Base-by-base conservation (phyloP, 345 rosid species). In the Toxicodendron radicans region DNA sequence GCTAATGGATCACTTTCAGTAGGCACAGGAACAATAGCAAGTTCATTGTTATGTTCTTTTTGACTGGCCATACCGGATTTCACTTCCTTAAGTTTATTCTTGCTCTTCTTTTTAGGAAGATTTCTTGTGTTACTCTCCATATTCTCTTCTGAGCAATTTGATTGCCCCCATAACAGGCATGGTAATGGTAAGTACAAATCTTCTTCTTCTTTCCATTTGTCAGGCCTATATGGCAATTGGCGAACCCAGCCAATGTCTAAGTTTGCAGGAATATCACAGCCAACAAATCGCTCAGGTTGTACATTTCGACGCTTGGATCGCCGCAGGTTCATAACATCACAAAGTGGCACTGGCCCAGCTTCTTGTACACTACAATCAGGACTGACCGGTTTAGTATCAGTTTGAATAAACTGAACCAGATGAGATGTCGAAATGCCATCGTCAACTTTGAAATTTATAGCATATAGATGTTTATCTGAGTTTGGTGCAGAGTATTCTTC, bases 231-330 rank as follows among this genome's bases (percentile, higher is more conserved):
- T 35, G 92, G 83, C 78, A 82, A 77, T 59, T 70, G 24, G 59
- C 86, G 83, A 56, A 83, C 83, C 85, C 86, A 85, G 67, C 84
- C 80, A 64, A 68, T 66, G 46, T 87, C 81, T 17, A 79, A 66
- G 52, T 82, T 85, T 48, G 79, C 69, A 41, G 81, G 56, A 68
- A 65, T 13, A 38, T 87, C 92, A 58, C 86, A 74, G 33, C 79
- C 86, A 13, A 73, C 59, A 76, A 83, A 89, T 64, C 93, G 90
- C 0, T 94, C 97, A 8, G 97, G 98, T 63, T 78, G 85, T 16
- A 83, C 73, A 49, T 82, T 81, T 81, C 92, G 80, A 73, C 95
- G 89, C 79, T 87, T 91, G 60, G 97, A 92, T 45, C 97, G 85
- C 58, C 99, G 82, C 78, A 95, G 65, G 72, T 80, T 84, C 76